A percentile compares a stretch with the other conserved stretches of the same genome.
These are phyloP conservation scores for Suillus plorans DNA, from an alignment of 768 basidiomycete genomes.

Conservation along the genomic window DNA sequence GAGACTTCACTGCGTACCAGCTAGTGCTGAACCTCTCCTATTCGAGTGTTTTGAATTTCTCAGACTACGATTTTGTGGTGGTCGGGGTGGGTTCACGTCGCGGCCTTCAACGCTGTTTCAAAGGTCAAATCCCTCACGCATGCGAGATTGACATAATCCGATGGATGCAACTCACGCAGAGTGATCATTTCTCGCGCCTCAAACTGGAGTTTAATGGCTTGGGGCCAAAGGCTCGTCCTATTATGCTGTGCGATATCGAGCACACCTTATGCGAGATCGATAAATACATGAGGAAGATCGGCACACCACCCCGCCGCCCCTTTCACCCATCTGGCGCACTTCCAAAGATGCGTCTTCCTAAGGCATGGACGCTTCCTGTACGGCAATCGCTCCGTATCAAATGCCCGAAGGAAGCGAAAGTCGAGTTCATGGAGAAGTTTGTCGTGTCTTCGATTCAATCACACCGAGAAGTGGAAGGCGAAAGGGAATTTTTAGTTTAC, in stretches of 20 bases:
- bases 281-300: constrained; percentile 60
- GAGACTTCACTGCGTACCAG: constrained; percentile 73
- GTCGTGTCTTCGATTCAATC: constrained; percentile 38
- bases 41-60: constrained; percentile 56
- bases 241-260: constrained; percentile 72
- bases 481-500: constrained; percentile 45
- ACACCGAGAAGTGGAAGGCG: constrained; percentile 38
- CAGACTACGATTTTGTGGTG: constrained; percentile 67
- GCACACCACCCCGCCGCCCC: constrained; percentile 37
- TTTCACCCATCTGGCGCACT: constrained; percentile 35
- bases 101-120: constrained; percentile 72
- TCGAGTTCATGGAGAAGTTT: constrained; percentile 39
- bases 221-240: constrained; percentile 46
- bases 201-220: constrained; percentile 53
- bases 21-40: constrained; percentile 62
- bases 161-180: constrained; percentile 62
- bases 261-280: constrained; percentile 79
- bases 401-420: constrained; percentile 31
- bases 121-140: constrained; percentile 36
- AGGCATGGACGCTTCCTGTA: constrained; percentile 54
- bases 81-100: constrained; percentile 65
- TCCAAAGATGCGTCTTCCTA: constrained; percentile 38
- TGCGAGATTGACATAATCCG: constrained; percentile 61
- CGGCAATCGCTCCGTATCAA: constrained; percentile 43
- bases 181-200: constrained; percentile 58